Evolutionary conservation across 1,139 yeast species (phyloP).

Genomic region (Candida sanyaensis): DNA sequence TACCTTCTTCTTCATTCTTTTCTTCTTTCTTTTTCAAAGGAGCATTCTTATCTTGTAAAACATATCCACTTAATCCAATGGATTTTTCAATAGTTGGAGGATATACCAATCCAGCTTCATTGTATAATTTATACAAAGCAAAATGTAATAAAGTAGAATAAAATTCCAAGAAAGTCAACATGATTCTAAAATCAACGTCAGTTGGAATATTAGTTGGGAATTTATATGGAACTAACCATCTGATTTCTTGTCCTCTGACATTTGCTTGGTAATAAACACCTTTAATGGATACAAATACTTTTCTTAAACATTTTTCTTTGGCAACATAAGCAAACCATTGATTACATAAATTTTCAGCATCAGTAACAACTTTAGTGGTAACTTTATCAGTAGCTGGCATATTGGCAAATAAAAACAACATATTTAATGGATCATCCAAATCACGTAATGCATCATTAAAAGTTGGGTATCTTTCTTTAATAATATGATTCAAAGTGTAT

Average conservation of each 20-base stretch:
- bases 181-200: conserved; percentile 94
- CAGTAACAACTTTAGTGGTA: conserved; percentile 74
- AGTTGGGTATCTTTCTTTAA: conserved; percentile 95
- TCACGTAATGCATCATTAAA: conserved; percentile 91
- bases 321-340: conserved; percentile 97
- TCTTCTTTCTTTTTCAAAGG: conserved; percentile 22
- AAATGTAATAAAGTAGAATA: conserved; percentile 91
- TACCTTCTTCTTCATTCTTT: conserved; percentile 35
- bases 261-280: conserved; percentile 95
- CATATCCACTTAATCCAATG: conserved; percentile 81
- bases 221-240: conserved; percentile 97
- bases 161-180: conserved; percentile 95
- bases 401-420: conserved; percentile 90
- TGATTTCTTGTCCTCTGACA: conserved; percentile 86
- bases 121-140: conserved; percentile 79
- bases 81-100: conserved; percentile 93
- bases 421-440: conserved; percentile 91
- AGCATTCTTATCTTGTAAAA: conserved; percentile 49
- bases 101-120: conserved; percentile 81
- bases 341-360: conserved; percentile 83
- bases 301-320: conserved; percentile 75
- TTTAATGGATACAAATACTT: conserved; percentile 93
- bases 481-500: conserved; percentile 85
- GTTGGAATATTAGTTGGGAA: conserved; percentile 94
- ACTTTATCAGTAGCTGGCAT: conserved; percentile 93